Evolutionary conservation across 2,329 filamentous ascomycete species (phyloP).

Genomic region (Xylariaceae sp.): DNA sequence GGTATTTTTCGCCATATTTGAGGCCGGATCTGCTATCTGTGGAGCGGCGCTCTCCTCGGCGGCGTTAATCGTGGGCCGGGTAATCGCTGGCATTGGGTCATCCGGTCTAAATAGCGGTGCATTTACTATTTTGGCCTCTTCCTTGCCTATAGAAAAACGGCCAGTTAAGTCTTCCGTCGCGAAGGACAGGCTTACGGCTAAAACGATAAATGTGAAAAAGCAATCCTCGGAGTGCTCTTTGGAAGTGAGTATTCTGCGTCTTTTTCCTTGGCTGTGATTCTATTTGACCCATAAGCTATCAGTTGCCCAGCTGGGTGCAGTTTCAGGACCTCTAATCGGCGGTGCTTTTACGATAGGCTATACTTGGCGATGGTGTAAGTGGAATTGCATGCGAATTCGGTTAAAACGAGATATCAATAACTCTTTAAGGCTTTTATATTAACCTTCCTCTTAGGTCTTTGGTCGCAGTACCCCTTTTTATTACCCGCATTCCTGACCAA

Average conservation of each 20-base stretch:
- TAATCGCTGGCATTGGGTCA: background rate
- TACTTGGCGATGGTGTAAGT: constrained; percentile 30
- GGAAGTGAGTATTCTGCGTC: no score
- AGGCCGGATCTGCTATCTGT: background rate
- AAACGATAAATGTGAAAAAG: no score
- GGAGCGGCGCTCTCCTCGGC: background rate
- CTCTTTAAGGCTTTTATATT: constrained; percentile 22
- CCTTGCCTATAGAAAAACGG: background rate
- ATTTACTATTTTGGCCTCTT: background rate
- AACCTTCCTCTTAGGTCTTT: constrained; percentile 23
- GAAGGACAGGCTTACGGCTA: no score
- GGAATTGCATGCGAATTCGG: background rate
- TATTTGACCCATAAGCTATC: no score
- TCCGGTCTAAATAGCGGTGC: background rate
- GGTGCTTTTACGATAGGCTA: constrained; percentile 22
- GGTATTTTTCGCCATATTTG: background rate
- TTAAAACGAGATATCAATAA: background rate
- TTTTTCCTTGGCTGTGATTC: no score
- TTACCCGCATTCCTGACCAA: constrained; percentile 24
- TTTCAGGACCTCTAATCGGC: constrained; percentile 21
- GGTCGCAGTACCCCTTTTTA: background rate
- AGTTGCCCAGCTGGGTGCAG: constrained; percentile 22
- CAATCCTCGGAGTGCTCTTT: no score
- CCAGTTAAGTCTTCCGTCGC: background rate
- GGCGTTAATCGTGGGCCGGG: background rate